These are phyloP conservation scores for Ganoderma multipileum DNA, from an alignment of 1,284 basidiomycete species.

Conservation along the genomic window DNA sequence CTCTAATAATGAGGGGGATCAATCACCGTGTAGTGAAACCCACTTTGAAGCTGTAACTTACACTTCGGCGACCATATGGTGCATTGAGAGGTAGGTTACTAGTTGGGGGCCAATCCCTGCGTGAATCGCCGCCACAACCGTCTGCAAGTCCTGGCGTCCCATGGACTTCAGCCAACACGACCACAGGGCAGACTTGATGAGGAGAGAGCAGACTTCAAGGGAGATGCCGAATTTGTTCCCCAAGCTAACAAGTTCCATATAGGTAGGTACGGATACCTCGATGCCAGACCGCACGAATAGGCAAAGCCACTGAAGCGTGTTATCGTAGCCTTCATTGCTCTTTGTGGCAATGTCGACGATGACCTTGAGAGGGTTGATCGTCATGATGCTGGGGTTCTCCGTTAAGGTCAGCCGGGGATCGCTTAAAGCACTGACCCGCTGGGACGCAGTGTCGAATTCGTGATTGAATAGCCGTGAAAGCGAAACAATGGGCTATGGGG, in stretches of 20 bases:
- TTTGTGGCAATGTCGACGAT: constrained; percentile 54
- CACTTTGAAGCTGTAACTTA: constrained; percentile 35
- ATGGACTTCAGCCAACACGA: constrained; percentile 62
- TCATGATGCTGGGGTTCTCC: constrained; percentile 40
- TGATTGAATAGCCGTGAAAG: constrained; percentile 65
- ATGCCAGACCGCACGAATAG: constrained; percentile 73
- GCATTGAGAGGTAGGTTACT: constrained; percentile 42
- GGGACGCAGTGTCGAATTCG: constrained; percentile 49
- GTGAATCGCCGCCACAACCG: constrained; percentile 56
- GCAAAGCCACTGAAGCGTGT: constrained; percentile 68
- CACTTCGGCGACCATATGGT: constrained; percentile 24
- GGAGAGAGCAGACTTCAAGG: constrained; percentile 51
- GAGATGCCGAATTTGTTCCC: constrained; percentile 48
- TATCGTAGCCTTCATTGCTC: constrained; percentile 52
- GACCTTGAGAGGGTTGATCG: constrained; percentile 63
- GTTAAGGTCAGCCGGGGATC: constrained; percentile 42
- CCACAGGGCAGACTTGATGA: constrained; percentile 57
- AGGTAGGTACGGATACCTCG: constrained; percentile 62
- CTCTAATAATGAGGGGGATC: constrained; percentile 29
- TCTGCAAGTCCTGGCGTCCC: constrained; percentile 63
- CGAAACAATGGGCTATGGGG: constrained; percentile 56
- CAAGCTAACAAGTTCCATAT: constrained; percentile 53
- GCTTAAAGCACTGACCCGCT: constrained; percentile 44
- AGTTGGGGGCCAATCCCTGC: constrained; percentile 48
- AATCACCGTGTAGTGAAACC: constrained; percentile 36